Evolutionary conservation across 2,329 filamentous ascomycete species (phyloP), one percentile per base, ranked within the genome.

Genomic region (Epichloe amarillans): DNA sequence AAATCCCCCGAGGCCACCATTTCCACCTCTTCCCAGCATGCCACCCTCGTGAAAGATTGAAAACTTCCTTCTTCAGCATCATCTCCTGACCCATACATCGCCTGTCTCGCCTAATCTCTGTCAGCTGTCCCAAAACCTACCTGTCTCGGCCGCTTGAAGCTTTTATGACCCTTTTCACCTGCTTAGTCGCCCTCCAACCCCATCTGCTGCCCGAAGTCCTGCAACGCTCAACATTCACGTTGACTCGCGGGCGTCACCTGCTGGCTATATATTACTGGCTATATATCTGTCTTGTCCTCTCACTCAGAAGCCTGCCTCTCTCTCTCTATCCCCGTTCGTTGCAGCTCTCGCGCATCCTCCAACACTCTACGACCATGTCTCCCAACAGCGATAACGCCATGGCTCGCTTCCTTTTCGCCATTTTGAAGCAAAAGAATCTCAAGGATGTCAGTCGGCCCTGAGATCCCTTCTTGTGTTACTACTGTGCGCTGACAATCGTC

Each of bases 341-440:
- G 36, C 45, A 37, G 21, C 33, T 38, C 35, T 36, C 21, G 19
- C 17, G 5, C 43, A 23, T 33, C 30, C 21, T 21, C 12, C 30
- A 45, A 33, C 30, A 21, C 51, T 7, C 7, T 4, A 30, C 37
- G 11, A 21, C 17, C 47, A 79, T 79, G 75, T 68, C 75, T 55
- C 67, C 72, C 61, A 76, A 73, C 64, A 72, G 72, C 56, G 77
- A 81, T 60, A 78, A 74, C 60, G 68, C 71, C 50, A 79, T 77
- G 70, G 72, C 74, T 53, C 69, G 76, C 50, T 77, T 81, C 51
- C 71, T 81, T 53, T 78, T 79, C 57, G 77, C 77, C 38, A 80
- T 81, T 53, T 59, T 81, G 52, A 72, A 73, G 62, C 77, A 81
- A 65, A 80, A 79, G 64, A 75, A 71, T 52, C 71, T 80, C 49